Percentiles rank a stretch among this genome's conserved stretches.
These are phyloP conservation scores for Trichosporon faecale DNA, from an alignment of 1,284 basidiomycete species.

Conservation along the genomic window DNA sequence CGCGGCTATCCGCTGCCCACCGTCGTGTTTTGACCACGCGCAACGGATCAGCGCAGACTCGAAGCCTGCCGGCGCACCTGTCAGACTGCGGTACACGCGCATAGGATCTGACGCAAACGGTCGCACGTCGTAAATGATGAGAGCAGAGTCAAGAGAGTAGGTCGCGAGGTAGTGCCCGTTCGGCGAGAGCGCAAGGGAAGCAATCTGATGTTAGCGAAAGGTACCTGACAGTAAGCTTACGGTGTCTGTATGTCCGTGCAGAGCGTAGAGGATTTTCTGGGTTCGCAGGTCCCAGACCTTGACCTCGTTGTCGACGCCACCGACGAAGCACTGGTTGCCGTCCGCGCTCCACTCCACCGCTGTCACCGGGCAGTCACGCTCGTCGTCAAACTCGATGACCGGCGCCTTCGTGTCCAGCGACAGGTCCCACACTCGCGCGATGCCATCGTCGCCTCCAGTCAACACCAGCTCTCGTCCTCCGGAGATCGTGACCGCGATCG, in stretches of 20 bases:
- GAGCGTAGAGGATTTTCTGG: conserved; percentile 67
- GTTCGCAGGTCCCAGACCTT: conserved; percentile 88
- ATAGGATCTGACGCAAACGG: conserved; percentile 81
- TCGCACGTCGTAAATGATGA: conserved; percentile 81
- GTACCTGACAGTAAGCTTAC: conserved; percentile 50
- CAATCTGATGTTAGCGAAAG: conserved; percentile 48
- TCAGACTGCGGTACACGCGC: conserved; percentile 72
- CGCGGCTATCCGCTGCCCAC: conserved; percentile 51
- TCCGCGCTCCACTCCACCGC: conserved; percentile 87
- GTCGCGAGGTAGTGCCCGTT: conserved; percentile 80
- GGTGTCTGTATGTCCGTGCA: conserved; percentile 80
- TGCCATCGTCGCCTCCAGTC: conserved; percentile 83
- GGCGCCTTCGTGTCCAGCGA: conserved; percentile 71
- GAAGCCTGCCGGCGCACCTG: conserved; percentile 84
- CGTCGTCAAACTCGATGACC: conserved; percentile 74
- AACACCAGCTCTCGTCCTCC: conserved; percentile 68
- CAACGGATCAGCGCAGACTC: conserved; percentile 75
- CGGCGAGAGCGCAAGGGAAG: conserved; percentile 82
- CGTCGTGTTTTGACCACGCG: conserved; percentile 61
- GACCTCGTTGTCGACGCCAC: conserved; percentile 87
- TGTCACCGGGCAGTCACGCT: conserved; percentile 74
- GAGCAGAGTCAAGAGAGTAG: conserved; percentile 79
- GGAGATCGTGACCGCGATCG: conserved; percentile 78
- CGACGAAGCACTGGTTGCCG: conserved; percentile 79
- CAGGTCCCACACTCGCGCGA: conserved; percentile 81